Evolutionary conservation across 2,329 filamentous ascomycete species (phyloP).

Genomic region (Macrophomina pseudophaseolina): DNA sequence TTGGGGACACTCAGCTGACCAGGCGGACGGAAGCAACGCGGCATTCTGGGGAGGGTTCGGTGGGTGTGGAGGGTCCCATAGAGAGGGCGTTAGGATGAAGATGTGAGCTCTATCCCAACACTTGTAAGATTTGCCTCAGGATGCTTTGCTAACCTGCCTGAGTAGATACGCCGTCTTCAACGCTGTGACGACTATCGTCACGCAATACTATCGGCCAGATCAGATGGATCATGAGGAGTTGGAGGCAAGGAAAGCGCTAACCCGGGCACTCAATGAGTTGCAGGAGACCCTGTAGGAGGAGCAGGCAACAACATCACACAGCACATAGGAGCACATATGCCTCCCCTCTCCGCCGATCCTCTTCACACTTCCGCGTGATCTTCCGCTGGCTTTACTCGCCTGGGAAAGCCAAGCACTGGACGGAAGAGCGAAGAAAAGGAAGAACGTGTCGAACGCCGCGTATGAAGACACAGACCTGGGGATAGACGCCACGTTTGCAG

Average conservation of each 20-base stretch:
- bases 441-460: not conserved
- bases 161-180: constrained; percentile 53
- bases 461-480: not conserved
- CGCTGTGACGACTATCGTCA: constrained; percentile 48
- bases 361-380: not conserved
- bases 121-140: constrained; percentile 10
- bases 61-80: constrained; percentile 36
- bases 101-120: constrained; percentile 42
- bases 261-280: constrained; percentile 43
- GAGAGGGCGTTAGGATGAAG: constrained; percentile 44
- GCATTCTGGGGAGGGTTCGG: constrained; percentile 52
- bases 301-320: not conserved
- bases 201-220: constrained; percentile 51
- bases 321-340: not conserved
- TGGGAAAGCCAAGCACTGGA: not conserved
- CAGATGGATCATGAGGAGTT: constrained; percentile 48
- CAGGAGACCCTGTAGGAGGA: constrained; percentile 26
- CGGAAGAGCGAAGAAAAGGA: constrained; percentile 9
- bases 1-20: constrained; percentile 43
- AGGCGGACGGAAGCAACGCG: constrained; percentile 19
- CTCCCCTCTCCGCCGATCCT: not conserved
- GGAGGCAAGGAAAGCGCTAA: constrained; percentile 49
- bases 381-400: not conserved
- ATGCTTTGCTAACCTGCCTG: not conserved
- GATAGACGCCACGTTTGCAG: not conserved